Evolutionary conservation across 106 monocot species (phyloP), one percentile per base, ranked within the genome.

Genomic region (Gastrodia elata): DNA sequence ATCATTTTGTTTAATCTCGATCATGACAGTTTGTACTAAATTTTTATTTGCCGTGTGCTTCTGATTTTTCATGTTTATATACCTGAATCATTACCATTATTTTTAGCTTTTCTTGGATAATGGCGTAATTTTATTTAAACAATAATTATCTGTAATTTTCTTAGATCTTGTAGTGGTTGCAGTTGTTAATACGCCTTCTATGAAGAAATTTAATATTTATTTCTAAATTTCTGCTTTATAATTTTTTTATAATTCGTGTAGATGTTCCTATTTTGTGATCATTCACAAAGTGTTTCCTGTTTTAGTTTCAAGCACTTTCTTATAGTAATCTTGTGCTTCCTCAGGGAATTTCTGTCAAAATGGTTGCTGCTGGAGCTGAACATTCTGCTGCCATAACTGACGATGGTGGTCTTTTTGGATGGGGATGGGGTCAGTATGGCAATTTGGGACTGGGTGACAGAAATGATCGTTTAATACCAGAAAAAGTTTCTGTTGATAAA

Each of bases 371-470:
- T 16, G 95, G 95, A 83, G 92, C 95, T 68, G 95, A 95, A 78
- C 95, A 95, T 78, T 89, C 89, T 14, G 91, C 91, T 76, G 95
- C 95, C 67, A 82, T 95, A 34, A 96, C 95, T 68, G 89, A 96
- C 78, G 87, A 92, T 81, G 95, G 92, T 56, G 89, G 88, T 38
- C 89, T 96, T 37, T 96, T 92, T 76, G 92, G 95, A 74, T 96
- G 95, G 95, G 95, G 95, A 8, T 96, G 95, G 95, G 95, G 95
- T 64, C 92, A 87, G 22, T 96, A 96, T 83, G 95, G 95, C 16
- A 96, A 96, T 76, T 87, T 96, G 77, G 95, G 95, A 49, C 73
- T 96, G 68, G 95, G 95, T 77, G 95, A 96, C 65, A 83, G 92
- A 74, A 82, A 86, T 64, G 95, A 96, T 52, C 95, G 92, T 49